phyloP scores from a whole-genome alignment of 495 filamentous ascomycete species.

The Glonium stellatum region DNA sequence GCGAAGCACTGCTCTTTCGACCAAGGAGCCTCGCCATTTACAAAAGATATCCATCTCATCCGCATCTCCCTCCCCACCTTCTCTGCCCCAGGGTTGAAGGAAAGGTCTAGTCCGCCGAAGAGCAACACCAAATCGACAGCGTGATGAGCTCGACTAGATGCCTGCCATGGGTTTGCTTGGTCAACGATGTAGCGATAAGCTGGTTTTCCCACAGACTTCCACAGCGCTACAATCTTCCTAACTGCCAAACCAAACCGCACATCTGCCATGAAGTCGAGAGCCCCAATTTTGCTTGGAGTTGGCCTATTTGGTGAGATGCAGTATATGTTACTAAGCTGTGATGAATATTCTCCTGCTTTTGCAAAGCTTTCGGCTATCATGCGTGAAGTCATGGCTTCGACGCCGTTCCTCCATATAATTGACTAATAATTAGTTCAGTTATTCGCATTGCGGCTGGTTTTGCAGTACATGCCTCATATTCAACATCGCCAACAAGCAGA shows the following conservation, averaged over 20 bases:
- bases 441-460: not conserved
- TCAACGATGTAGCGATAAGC: conserved; percentile 42
- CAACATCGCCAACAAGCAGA: conserved; percentile 1
- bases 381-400: not conserved
- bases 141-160: conserved; percentile 41
- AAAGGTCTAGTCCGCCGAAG: conserved; percentile 28
- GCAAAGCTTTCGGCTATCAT: not conserved
- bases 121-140: conserved; percentile 43
- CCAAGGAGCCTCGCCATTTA: conserved; percentile 10
- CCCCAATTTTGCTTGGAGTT: not conserved
- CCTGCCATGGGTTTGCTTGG: conserved; percentile 42
- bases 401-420: conserved; percentile 3
- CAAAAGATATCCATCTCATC: conserved; percentile 1
- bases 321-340: not conserved
- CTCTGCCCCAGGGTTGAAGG: not conserved
- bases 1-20: not conserved
- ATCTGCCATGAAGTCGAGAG: not conserved
- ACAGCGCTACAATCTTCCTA: not conserved
- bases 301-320: not conserved
- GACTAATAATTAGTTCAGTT: not conserved
- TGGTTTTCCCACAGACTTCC: conserved; percentile 24
- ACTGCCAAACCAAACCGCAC: conserved; percentile 1
- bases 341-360: not conserved
- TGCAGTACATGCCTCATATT: not conserved
- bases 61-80: conserved; percentile 2